A percentile compares a stretch with the other conserved stretches of the same genome.
These are phyloP conservation scores for Mucor mucedo DNA, from an alignment of 371 early-diverging fungal genomes.

Conservation along the genomic window DNA sequence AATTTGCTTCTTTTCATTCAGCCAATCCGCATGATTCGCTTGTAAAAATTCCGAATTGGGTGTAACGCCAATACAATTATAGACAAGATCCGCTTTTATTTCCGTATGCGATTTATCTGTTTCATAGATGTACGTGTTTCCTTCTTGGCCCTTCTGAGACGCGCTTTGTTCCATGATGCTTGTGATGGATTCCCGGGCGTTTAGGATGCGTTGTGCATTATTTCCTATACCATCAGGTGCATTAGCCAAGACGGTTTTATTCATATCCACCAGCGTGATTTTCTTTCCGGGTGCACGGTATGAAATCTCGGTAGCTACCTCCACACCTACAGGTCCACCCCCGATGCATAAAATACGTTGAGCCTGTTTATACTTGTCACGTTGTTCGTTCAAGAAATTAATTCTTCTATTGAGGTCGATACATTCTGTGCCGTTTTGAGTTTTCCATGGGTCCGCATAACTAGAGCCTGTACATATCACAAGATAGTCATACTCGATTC, in stretches of 20 bases:
- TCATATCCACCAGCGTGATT: slow-evolving; percentile 47
- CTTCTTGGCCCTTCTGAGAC: not conserved
- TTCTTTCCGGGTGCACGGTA: slow-evolving; percentile 42
- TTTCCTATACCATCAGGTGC: slow-evolving; percentile 29
- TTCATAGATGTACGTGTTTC: slow-evolving; percentile 15
- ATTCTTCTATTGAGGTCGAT: slow-evolving; percentile 17
- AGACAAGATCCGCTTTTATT: slow-evolving; percentile 35
- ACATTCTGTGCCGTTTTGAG: not conserved
- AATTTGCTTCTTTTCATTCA: slow-evolving; percentile 36
- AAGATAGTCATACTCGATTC: slow-evolving; percentile 28
- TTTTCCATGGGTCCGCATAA: slow-evolving; percentile 45
- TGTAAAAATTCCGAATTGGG: slow-evolving; percentile 41
- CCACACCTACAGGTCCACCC: slow-evolving; percentile 61
- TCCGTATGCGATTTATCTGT: slow-evolving; percentile 33
- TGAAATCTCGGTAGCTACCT: slow-evolving; percentile 56
- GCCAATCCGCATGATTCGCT: slow-evolving; percentile 13
- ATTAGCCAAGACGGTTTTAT: slow-evolving; percentile 21
- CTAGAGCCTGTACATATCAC: slow-evolving; percentile 47
- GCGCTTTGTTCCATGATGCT: slow-evolving; percentile 35
- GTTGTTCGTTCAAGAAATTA: slow-evolving; percentile 27
- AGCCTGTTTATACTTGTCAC: slow-evolving; percentile 37
- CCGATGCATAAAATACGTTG: slow-evolving; percentile 57
- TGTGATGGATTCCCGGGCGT: slow-evolving; percentile 12
- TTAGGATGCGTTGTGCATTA: slow-evolving; percentile 27
- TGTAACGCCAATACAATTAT: slow-evolving; percentile 35